These are phyloP conservation scores for Plasmodium malariae DNA, from an alignment of 169 alveolate genomes.

Conservation along the genomic window DNA sequence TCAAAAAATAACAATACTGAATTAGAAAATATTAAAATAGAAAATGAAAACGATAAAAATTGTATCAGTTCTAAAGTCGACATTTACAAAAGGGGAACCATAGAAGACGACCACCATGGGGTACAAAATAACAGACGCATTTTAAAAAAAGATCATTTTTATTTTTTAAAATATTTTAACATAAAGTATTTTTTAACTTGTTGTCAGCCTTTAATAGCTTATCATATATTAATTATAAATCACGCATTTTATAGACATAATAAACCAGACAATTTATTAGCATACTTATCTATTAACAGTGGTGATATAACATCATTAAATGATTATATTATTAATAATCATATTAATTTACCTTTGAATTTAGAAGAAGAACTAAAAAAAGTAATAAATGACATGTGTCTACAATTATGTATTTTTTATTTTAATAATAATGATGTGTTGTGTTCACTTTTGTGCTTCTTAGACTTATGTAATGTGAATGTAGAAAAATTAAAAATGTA, in stretches of 20 bases:
- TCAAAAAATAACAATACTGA: not conserved
- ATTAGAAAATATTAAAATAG: not conserved
- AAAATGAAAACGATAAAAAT: not conserved
- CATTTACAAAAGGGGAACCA: not conserved
- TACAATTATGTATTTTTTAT: slow-evolving; percentile 38
- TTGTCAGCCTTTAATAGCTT: slow-evolving; percentile 62
- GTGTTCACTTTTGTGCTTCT: slow-evolving; percentile 41
- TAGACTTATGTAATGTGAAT: slow-evolving; percentile 44
- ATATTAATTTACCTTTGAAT: slow-evolving; percentile 32
- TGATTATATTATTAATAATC: slow-evolving; percentile 28
- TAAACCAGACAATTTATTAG: not conserved
- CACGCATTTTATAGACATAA: slow-evolving; percentile 7
- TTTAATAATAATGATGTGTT: slow-evolving; percentile 38
- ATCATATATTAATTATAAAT: slow-evolving; percentile 45
- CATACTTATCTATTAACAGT: slow-evolving; percentile 32
- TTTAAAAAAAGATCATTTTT: slow-evolving; percentile 23
- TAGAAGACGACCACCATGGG: not conserved
- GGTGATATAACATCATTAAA: not conserved
- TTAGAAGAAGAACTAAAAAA: slow-evolving; percentile 21
- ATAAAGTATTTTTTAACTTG: slow-evolving; percentile 28
- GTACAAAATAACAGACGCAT: not conserved
- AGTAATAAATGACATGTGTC: slow-evolving; percentile 14
- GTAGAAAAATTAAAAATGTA: slow-evolving; percentile 58
- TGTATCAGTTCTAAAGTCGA: not conserved
- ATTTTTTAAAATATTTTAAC: slow-evolving; percentile 43